phyloP scores from a whole-genome alignment of 371 early-diverging fungal genomes.

The Mortierella sp. region DNA sequence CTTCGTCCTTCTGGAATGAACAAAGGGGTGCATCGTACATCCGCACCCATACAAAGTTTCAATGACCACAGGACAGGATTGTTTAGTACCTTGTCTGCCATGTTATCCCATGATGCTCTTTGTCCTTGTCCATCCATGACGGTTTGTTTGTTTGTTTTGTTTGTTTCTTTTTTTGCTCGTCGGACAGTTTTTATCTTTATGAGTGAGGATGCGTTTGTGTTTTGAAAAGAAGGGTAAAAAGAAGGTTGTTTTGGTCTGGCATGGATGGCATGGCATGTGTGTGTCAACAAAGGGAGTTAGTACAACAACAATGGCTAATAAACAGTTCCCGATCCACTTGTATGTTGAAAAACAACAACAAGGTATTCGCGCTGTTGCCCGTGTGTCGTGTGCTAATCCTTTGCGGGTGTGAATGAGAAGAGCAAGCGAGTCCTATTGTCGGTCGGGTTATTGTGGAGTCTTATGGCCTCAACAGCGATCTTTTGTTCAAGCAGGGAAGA shows the following conservation, averaged over 20 bases:
- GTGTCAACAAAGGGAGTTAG: not conserved
- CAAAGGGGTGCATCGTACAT: not conserved
- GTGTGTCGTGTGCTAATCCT: not conserved
- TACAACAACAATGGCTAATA: not conserved
- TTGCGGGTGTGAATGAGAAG: not conserved
- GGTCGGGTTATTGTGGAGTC: no score
- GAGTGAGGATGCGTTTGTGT: not conserved
- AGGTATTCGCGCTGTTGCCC: not conserved
- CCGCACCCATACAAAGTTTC: not conserved
- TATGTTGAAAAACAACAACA: not conserved
- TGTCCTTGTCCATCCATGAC: not conserved
- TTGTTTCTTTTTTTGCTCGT: not conserved
- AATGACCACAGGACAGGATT: not conserved
- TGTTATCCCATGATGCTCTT: not conserved
- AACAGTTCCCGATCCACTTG: conserved; percentile 6
- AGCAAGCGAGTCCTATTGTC: no score
- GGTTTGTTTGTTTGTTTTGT: not conserved
- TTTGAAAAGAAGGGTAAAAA: conserved; percentile 3
- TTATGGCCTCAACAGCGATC: no score
- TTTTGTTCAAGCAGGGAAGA: no score
- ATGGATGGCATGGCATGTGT: conserved; percentile 2
- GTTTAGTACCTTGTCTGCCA: not conserved
- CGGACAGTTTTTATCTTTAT: not conserved
- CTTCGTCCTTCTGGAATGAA: not conserved
- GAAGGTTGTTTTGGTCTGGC: not conserved